Conservation (phyloP, 2,329 filamentous ascomycete species). For the Microdochium trichocladiopsis region DNA sequence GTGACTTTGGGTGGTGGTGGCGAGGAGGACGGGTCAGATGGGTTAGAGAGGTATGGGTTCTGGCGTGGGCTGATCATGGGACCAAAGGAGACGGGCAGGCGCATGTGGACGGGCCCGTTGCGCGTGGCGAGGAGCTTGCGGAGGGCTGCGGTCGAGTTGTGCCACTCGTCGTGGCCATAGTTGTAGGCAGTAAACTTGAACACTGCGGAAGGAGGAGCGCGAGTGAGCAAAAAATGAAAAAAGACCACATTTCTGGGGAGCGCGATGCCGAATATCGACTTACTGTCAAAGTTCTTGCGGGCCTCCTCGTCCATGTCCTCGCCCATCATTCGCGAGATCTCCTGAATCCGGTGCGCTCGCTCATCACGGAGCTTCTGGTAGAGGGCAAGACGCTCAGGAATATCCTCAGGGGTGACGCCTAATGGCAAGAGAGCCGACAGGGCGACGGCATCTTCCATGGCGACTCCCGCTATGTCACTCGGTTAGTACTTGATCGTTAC, state of each 20-base stretch:
- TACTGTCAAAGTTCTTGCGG: conserved; percentile 31
- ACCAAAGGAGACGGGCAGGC: conserved; percentile 37
- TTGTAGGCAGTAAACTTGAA: conserved; percentile 39
- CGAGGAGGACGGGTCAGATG: conserved; percentile 13
- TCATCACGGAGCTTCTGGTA: conserved; percentile 52
- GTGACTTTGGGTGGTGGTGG: conserved; percentile 22
- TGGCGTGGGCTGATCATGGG: conserved; percentile 38
- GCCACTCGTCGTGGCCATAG: conserved; percentile 52
- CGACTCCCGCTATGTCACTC: conserved; percentile 44
- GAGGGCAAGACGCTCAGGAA: conserved; percentile 48
- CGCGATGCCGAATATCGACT: conserved; percentile 5
- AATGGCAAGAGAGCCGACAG: conserved; percentile 47
- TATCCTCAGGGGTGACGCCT: conserved; percentile 32
- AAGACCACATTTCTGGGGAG: neutral
- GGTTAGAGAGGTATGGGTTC: neutral
- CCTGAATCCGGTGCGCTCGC: conserved; percentile 50
- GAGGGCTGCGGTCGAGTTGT: conserved; percentile 42
- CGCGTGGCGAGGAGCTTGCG: conserved; percentile 38
- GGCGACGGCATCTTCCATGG: conserved; percentile 60
- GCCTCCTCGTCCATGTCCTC: conserved; percentile 30
- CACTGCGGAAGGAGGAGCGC: conserved; percentile 15
- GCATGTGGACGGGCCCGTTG: conserved; percentile 28
- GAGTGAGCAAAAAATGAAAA: neutral
- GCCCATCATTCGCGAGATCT: conserved; percentile 46
- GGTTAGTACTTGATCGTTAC: no score